Percentiles rank a stretch among this genome's conserved stretches.
These are phyloP conservation scores for Neurospora sp. DNA, from an alignment of 495 filamentous ascomycete species.

Conservation along the genomic window DNA sequence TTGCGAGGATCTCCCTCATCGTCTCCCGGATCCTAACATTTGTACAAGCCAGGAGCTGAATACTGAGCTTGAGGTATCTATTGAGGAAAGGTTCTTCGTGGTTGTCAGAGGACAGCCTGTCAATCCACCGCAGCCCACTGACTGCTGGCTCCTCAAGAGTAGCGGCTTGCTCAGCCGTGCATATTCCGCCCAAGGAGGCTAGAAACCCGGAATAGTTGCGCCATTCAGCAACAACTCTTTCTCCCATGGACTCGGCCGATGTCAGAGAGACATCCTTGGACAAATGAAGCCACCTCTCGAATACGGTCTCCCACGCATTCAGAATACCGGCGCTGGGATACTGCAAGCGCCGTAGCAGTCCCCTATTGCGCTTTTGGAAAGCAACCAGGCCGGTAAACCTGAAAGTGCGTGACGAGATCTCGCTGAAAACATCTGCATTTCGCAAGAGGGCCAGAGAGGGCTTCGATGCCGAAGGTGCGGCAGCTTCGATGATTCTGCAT, in stretches of 20 bases:
- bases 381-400: slow-evolving; percentile 55
- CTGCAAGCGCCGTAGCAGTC: slow-evolving; percentile 46
- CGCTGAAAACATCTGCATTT: slow-evolving; percentile 49
- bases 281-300: slow-evolving; percentile 48
- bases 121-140: slow-evolving; percentile 51
- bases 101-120: slow-evolving; percentile 46
- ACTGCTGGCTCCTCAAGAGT: slow-evolving; percentile 45
- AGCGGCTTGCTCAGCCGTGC: slow-evolving; percentile 48
- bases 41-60: slow-evolving; percentile 50
- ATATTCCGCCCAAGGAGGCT: slow-evolving; percentile 54
- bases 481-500: slow-evolving; percentile 42
- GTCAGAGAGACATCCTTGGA: slow-evolving; percentile 48
- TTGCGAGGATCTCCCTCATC: slow-evolving; percentile 50
- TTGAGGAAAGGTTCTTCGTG: slow-evolving; percentile 48
- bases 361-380: slow-evolving; percentile 52
- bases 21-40: slow-evolving; percentile 53
- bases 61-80: slow-evolving; percentile 48
- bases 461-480: slow-evolving; percentile 31
- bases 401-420: slow-evolving; percentile 52
- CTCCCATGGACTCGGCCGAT: slow-evolving; percentile 37
- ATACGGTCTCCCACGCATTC: slow-evolving; percentile 53
- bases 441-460: slow-evolving; percentile 43
- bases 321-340: slow-evolving; percentile 50
- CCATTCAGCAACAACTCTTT: slow-evolving; percentile 49
- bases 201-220: slow-evolving; percentile 57